Evolutionary conservation across 2,329 filamentous ascomycete species (phyloP).

Genomic region (Neurospora sp.): DNA sequence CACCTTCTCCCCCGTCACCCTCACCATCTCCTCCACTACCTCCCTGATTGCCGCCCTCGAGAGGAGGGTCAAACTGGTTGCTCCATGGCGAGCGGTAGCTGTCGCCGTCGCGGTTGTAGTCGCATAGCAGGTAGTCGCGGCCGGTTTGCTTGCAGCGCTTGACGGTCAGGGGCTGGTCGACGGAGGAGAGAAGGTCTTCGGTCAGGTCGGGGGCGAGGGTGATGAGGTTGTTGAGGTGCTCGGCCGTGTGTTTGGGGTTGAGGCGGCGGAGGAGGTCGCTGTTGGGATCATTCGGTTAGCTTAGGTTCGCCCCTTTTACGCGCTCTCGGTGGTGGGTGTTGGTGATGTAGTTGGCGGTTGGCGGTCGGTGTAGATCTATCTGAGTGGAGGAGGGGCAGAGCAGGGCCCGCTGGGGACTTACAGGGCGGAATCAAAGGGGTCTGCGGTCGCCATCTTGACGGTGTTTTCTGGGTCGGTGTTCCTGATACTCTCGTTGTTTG

Average conservation of each 20-base stretch:
- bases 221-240: conserved; percentile 84
- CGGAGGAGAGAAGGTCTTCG: conserved; percentile 94
- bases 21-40: conserved; percentile 44
- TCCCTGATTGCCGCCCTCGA: conserved; percentile 47
- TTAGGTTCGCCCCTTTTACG: background rate
- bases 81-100: conserved; percentile 98
- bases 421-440: conserved; percentile 69
- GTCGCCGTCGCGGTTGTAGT: conserved; percentile 99
- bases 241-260: conserved; percentile 83
- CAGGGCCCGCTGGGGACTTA: conserved; percentile 31
- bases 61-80: conserved; percentile 91
- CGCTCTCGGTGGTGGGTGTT: background rate
- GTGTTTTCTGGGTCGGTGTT: background rate
- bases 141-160: conserved; percentile 79
- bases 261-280: conserved; percentile 97
- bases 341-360: conserved; percentile 2
- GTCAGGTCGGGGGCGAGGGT: conserved; percentile 81
- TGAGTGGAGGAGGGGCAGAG: conserved; percentile 2
- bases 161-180: conserved; percentile 87
- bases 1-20: conserved; percentile 58
- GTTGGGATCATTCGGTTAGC: conserved; percentile 8
- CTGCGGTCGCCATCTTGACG: conserved; percentile 31
- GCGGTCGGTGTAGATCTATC: conserved; percentile 1
- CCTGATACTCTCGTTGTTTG: background rate
- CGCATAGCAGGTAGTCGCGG: conserved; percentile 94